Evolutionary conservation across 306 rosid species (phyloP).

Genomic region (Glycine latifolia): DNA sequence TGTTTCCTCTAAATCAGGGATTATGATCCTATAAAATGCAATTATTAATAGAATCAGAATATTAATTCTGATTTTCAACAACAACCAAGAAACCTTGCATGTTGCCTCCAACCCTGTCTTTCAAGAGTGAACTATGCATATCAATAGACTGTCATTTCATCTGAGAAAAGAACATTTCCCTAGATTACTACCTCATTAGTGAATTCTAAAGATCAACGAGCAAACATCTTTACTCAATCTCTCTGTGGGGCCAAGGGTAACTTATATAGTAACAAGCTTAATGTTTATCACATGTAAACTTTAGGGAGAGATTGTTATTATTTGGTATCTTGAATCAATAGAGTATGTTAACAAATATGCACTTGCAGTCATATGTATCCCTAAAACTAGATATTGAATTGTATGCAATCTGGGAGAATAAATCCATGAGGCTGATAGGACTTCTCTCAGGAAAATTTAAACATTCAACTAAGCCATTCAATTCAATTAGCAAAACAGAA

Average conservation of each 20-base stretch:
- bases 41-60: too few species aligned
- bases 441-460: background rate
- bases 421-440: background rate
- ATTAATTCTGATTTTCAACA: too few species aligned
- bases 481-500: constrained; percentile 16
- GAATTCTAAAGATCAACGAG: background rate
- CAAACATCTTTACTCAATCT: background rate
- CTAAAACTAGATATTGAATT: background rate
- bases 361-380: background rate
- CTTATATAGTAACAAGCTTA: background rate
- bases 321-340: background rate
- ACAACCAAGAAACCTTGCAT: background rate
- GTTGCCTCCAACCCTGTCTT: background rate
- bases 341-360: background rate
- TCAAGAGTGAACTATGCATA: background rate
- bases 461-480: background rate
- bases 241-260: background rate
- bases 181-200: too few species aligned
- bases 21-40: too few species aligned
- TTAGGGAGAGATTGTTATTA: background rate
- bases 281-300: background rate
- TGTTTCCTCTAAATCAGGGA: too few species aligned
- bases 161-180: too few species aligned
- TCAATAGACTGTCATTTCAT: background rate
- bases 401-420: background rate